Evolutionary conservation across 2,329 filamentous ascomycete species (phyloP).

Genomic region (Alternaria consortialis): DNA sequence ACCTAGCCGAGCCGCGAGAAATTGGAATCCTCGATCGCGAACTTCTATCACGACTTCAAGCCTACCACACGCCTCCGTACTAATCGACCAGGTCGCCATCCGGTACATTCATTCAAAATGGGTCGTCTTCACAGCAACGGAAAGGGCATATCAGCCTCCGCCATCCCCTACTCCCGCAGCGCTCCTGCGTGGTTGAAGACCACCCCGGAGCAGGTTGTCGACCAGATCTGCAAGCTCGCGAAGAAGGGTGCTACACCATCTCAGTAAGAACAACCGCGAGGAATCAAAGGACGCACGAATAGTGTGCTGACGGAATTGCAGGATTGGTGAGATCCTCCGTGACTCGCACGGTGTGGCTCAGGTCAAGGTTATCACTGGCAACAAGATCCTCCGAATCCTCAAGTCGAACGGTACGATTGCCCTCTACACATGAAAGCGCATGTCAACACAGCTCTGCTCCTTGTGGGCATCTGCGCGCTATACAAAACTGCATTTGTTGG

Average conservation of each 20-base stretch:
- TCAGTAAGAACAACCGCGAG: slow-evolving; percentile 58
- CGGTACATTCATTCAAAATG: slow-evolving; percentile 67
- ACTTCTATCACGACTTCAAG: slow-evolving; percentile 27
- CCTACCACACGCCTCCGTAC: slow-evolving; percentile 36
- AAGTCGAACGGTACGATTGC: slow-evolving; percentile 69
- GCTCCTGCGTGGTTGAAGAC: slow-evolving; percentile 97
- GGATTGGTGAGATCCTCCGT: slow-evolving; percentile 96
- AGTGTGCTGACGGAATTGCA: slow-evolving; percentile 23
- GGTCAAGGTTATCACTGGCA: slow-evolving; percentile 83
- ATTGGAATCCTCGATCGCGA: slow-evolving; percentile 24
- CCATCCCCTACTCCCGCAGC: slow-evolving; percentile 95
- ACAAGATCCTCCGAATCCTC: slow-evolving; percentile 71
- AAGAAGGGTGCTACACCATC: slow-evolving; percentile 98
- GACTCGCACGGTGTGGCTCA: slow-evolving; percentile 98
- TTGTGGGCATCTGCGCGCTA: slow-evolving; percentile 70
- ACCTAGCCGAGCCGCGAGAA: slow-evolving; percentile 35
- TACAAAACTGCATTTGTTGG: slow-evolving; percentile 59
- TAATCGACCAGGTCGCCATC: slow-evolving; percentile 34
- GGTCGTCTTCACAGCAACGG: slow-evolving; percentile 99
- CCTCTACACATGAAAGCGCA: slow-evolving; percentile 54
- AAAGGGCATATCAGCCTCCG: slow-evolving; percentile 97
- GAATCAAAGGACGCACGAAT: not conserved
- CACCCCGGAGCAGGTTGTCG: slow-evolving; percentile 96
- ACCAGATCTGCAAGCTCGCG: slow-evolving; percentile 99
- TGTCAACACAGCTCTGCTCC: slow-evolving; percentile 46